phyloP scores from a whole-genome alignment of 2,329 filamentous ascomycete genomes.

The Epichloe typhina region DNA sequence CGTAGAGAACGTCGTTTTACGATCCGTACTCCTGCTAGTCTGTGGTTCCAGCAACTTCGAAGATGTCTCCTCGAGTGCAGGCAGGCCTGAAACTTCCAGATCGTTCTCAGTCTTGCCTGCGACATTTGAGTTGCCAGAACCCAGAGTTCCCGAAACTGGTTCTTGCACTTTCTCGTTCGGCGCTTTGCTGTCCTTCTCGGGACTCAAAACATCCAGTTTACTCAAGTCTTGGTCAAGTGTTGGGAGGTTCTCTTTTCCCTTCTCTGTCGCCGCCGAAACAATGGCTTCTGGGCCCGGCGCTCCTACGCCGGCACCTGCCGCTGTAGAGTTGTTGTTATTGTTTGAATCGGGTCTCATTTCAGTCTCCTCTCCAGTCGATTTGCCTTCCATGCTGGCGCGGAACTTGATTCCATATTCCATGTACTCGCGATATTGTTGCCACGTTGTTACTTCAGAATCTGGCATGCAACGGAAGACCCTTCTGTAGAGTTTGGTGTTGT shows the following conservation, averaged over 20 bases:
- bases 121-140: constrained; percentile 27
- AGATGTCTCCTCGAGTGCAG: constrained; percentile 29
- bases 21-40: constrained; percentile 29
- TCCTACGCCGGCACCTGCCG: constrained; percentile 27
- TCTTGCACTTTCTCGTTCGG: constrained; percentile 21
- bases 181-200: constrained; percentile 16
- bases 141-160: constrained; percentile 6
- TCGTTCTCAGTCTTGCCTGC: constrained; percentile 5
- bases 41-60: constrained; percentile 20
- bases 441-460: constrained; percentile 84
- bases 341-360: constrained; percentile 27
- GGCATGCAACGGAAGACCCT: constrained; percentile 95
- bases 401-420: constrained; percentile 67
- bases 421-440: constrained; percentile 86
- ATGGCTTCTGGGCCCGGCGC: constrained; percentile 28
- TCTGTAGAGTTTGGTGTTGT: constrained; percentile 91
- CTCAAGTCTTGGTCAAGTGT: constrained; percentile 12
- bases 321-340: constrained; percentile 16
- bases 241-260: constrained; percentile 15
- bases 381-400: constrained; percentile 50
- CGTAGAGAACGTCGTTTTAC: constrained; percentile 44
- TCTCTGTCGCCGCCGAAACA: constrained; percentile 21
- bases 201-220: constrained; percentile 19
- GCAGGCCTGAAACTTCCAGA: constrained; percentile 26
- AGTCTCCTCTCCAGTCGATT: constrained; percentile 35